phyloP scores from a whole-genome alignment of 2,329 filamentous ascomycete genomes.

The Monilinia polystroma region DNA sequence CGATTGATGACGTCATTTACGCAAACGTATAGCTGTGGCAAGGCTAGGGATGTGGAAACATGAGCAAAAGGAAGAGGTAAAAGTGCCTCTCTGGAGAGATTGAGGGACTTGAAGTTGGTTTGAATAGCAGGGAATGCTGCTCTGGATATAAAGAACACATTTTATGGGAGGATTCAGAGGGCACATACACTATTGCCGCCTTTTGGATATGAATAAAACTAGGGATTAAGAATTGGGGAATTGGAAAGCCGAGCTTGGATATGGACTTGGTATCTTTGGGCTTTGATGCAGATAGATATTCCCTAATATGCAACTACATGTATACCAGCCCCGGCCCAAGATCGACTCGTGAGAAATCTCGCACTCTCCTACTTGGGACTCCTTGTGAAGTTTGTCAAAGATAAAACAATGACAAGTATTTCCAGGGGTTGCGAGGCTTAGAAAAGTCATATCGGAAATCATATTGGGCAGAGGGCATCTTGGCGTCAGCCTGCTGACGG shows the following conservation, averaged over 20 bases:
- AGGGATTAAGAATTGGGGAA: not conserved
- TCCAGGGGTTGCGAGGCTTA: no score
- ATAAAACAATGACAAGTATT: not conserved
- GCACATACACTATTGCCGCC: not conserved
- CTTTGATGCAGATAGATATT: not conserved
- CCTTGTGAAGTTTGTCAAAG: not conserved
- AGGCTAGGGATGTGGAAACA: conserved; percentile 22
- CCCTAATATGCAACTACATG: not conserved
- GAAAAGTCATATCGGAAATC: no score
- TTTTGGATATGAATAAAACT: conserved; percentile 12
- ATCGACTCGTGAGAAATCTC: not conserved
- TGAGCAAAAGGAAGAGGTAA: conserved; percentile 26
- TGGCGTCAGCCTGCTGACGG: not conserved
- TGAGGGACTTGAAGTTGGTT: conserved; percentile 14
- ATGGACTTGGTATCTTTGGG: no score
- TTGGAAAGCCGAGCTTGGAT: not conserved
- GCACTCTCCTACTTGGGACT: not conserved
- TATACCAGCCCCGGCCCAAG: no score
- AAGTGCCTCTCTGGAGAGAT: conserved; percentile 20
- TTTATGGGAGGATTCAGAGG: conserved; percentile 22
- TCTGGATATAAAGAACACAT: conserved; percentile 22
- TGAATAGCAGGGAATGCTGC: conserved; percentile 17
- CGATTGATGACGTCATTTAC: conserved; percentile 19
- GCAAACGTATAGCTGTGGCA: not conserved
- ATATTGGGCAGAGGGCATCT: not conserved